phyloP scores from a whole-genome alignment of 2,329 filamentous ascomycete species.

The Fusarium algeriense region DNA sequence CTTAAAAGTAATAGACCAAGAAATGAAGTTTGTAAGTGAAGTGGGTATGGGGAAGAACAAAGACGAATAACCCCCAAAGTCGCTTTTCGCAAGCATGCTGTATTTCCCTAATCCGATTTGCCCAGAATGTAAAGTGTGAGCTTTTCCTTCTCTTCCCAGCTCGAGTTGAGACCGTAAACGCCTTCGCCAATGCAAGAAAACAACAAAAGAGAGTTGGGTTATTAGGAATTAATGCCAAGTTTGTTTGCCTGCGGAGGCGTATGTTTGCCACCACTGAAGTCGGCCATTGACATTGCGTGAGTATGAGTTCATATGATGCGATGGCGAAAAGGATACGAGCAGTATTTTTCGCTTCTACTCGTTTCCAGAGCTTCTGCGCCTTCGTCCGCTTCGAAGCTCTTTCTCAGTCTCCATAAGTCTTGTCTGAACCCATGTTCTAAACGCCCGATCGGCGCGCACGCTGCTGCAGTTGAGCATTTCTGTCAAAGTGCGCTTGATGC shows the following conservation, averaged over 20 bases:
- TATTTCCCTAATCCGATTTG: conserved; percentile 6
- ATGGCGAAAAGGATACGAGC: background rate
- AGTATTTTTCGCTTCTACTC: conserved; percentile 31
- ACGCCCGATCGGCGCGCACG: conserved; percentile 63
- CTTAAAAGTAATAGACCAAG: conserved; percentile 14
- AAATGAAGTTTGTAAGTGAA: conserved; percentile 20
- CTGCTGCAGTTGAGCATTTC: conserved; percentile 71
- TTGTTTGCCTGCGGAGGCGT: conserved; percentile 6
- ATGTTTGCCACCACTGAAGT: conserved; percentile 29
- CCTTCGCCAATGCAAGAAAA: conserved; percentile 40
- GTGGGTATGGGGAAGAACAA: conserved; percentile 19
- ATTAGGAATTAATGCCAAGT: conserved; percentile 39
- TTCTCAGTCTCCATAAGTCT: conserved; percentile 71
- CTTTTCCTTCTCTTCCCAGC: conserved; percentile 17
- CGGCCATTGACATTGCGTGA: conserved; percentile 9
- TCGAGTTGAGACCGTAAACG: conserved; percentile 28
- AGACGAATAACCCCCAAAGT: background rate
- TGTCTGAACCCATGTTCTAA: conserved; percentile 70
- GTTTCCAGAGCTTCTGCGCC: conserved; percentile 59
- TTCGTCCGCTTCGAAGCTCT: conserved; percentile 66
- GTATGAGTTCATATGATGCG: conserved; percentile 23
- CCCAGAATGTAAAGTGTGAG: conserved; percentile 14
- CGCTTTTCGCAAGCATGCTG: conserved; percentile 18
- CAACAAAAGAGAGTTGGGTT: conserved; percentile 5
- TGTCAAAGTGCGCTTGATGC: conserved; percentile 71